A percentile compares a stretch with the other conserved stretches of the same genome.
These are phyloP conservation scores for Catenaria anguillulae DNA, from an alignment of 371 early-diverging fungal species.

Conservation along the genomic window DNA sequence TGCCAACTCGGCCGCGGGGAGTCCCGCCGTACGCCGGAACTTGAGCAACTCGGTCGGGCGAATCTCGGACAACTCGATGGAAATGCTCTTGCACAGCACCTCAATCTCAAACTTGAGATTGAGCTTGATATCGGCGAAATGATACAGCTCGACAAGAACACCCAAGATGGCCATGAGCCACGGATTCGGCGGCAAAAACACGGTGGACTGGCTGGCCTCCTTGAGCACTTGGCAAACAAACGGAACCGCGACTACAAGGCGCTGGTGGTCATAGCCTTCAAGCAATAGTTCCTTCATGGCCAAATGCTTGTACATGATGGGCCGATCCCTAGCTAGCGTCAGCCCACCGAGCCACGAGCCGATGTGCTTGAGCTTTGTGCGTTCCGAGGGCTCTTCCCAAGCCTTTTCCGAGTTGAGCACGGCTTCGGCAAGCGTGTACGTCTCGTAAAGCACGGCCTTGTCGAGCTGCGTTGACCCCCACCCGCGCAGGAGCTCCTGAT, in stretches of 20 bases:
- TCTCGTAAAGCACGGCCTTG: conserved; percentile 70
- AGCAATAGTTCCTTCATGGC: conserved; percentile 82
- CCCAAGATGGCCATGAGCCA: conserved; percentile 92
- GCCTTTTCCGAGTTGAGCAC: conserved; percentile 87
- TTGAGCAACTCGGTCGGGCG: conserved; percentile 15
- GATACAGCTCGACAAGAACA: conserved; percentile 80
- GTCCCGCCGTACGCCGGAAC: neutral
- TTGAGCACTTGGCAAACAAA: conserved; percentile 95
- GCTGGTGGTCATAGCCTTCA: conserved; percentile 71
- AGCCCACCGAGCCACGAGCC: conserved; percentile 95
- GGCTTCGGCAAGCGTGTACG: conserved; percentile 65
- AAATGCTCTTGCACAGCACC: conserved; percentile 81
- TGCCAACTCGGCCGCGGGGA: neutral
- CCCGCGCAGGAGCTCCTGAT: conserved; percentile 57
- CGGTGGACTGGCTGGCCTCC: conserved; percentile 60
- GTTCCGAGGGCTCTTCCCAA: conserved; percentile 71
- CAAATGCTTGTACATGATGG: conserved; percentile 83
- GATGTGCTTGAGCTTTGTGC: conserved; percentile 77
- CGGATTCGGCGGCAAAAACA: conserved; percentile 92
- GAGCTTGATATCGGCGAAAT: conserved; percentile 77
- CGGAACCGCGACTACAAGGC: conserved; percentile 89
- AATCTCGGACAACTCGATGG: conserved; percentile 51
- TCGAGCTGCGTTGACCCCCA: conserved; percentile 43
- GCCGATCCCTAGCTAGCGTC: conserved; percentile 82
- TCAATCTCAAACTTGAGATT: conserved; percentile 95